Evolutionary conservation across 176 grass and related monocot genomes (phyloP), one percentile per base, ranked within the genome.

Genomic region (Rhipidocladum racemiflorum): DNA sequence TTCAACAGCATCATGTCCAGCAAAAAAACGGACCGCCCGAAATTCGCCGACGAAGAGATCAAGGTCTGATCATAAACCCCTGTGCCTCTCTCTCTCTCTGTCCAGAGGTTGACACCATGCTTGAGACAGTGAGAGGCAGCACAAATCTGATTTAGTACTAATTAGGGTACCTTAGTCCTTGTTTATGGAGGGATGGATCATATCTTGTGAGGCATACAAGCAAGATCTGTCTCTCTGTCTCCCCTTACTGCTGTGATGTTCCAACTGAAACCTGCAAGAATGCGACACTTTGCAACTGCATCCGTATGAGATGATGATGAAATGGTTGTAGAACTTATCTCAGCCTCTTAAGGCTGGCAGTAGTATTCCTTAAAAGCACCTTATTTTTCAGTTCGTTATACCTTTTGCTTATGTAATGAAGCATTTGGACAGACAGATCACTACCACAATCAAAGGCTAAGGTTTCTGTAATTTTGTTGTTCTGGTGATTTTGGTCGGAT

Each of bases 1-100:
- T 95, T 93, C 74, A 76, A 90, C 34, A 85, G 55, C 63, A 81
- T 93, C 48, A 88, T 91, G 71, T 81, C 92, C 2, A 79, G 66
- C 65, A 85, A 88, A 48, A 95, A 90, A 68, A 87, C 76, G 4
- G 87, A 87, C 72, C 70, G 79, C 28, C 86, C 48, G 5, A 90
- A 91, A 72, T 79, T 84, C 0, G 30, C 66, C 17, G 86, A 93
- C 49, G 57, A 89, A 53, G 88, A 93, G 45, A 77, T 85, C 14
- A 85, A 91, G 65, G 78, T 87, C 56, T 90, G 62, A 69, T 14
- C 8, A n/a, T n/a, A n/a, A 42, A 55, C 32, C 1, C 40, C 0
- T 68, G 9, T 65, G 23, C 48, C 48, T 80, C 45, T 61, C 68
- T 80, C 45, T 61, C 68, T 82, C 55, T 5, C 43, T 72, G 29